A percentile compares a stretch with the other conserved stretches of the same genome.
Evolutionary conservation across 306 rosid species (phyloP).

Genomic region (Dicorynia guianensis): DNA sequence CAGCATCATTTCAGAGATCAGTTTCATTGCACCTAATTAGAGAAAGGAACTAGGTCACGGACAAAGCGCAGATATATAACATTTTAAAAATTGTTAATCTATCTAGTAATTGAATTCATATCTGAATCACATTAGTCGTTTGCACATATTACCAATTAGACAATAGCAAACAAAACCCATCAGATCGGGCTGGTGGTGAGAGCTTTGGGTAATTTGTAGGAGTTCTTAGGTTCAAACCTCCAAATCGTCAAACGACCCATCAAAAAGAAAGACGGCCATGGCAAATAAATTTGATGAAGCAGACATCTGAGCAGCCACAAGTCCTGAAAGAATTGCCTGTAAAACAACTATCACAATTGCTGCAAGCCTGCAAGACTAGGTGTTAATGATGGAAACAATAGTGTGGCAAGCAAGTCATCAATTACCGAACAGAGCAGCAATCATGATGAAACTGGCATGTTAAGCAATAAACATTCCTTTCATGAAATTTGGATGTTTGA

Average conservation of each 20-base stretch:
- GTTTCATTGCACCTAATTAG: not conserved
- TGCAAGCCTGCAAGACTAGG: not conserved
- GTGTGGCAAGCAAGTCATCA: constrained; percentile 11
- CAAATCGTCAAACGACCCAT: too few species aligned
- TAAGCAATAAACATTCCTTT: constrained; percentile 24
- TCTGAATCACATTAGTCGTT: constrained; percentile 17
- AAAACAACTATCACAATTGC: constrained; percentile 7
- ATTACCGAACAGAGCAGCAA: constrained; percentile 22
- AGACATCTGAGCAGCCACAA: constrained; percentile 16
- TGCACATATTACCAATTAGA: constrained; percentile 34
- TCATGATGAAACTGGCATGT: constrained; percentile 28
- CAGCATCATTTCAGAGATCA: constrained; percentile 27
- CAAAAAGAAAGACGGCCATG: too few species aligned
- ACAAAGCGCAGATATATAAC: constrained; percentile 14
- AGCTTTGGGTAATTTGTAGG: too few species aligned
- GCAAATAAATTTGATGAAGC: constrained; percentile 17
- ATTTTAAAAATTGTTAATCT: not conserved
- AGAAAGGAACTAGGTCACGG: not conserved
- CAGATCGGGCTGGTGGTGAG: too few species aligned
- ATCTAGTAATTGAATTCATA: constrained; percentile 11
- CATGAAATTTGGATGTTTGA: constrained; percentile 32
- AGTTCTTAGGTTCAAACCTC: too few species aligned
- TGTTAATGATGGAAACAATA: not conserved
- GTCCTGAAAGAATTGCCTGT: constrained; percentile 24
- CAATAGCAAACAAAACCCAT: not conserved